These are phyloP conservation scores for Salvia miltiorrhiza DNA, from an alignment of 257 asterid species.

Conservation along the genomic window DNA sequence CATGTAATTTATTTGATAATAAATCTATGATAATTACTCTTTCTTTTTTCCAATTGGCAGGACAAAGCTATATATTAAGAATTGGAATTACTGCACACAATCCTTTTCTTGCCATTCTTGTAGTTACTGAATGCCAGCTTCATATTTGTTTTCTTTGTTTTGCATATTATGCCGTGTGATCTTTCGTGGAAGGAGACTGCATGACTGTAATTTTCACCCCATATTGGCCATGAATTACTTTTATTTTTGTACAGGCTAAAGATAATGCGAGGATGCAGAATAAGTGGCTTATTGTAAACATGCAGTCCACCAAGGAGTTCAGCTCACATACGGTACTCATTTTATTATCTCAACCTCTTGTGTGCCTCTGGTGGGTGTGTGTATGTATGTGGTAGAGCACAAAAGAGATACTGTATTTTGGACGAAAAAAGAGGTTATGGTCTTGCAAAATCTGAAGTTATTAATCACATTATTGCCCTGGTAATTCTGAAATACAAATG, in stretches of 20 bases:
- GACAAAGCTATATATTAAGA: not conserved
- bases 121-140: not conserved
- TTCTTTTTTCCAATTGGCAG: not conserved
- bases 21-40: not conserved
- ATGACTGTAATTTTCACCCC: conserved; percentile 9
- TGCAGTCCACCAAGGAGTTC: conserved; percentile 87
- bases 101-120: not conserved
- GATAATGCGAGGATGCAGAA: conserved; percentile 68
- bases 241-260: conserved; percentile 60
- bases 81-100: not conserved
- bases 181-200: not conserved
- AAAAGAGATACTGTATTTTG: not conserved
- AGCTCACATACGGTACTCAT: conserved; percentile 84
- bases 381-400: not conserved
- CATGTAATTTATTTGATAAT: not conserved
- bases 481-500: not conserved
- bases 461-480: not conserved
- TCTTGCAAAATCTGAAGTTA: not conserved
- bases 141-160: conserved; percentile 5
- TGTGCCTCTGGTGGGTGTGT: not conserved
- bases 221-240: not conserved
- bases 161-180: not conserved
- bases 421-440: not conserved
- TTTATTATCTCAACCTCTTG: conserved; percentile 5
- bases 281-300: conserved; percentile 84